Evolutionary conservation across 768 basidiomycete species (phyloP).

Genomic region (Suillus lakei): DNA sequence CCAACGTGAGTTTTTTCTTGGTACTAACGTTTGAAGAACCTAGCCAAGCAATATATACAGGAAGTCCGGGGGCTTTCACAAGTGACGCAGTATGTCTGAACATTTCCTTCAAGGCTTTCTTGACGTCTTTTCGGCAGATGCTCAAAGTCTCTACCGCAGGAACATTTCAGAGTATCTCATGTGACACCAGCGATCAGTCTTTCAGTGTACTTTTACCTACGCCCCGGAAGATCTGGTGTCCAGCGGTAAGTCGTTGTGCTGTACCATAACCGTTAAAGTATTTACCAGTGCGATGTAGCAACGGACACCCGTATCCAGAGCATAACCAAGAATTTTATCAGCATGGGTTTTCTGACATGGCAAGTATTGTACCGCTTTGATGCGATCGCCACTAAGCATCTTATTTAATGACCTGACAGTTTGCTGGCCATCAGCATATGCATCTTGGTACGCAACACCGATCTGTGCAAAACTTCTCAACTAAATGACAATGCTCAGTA

Average conservation of each 20-base stretch:
- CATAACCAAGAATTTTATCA: neutral
- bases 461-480: neutral
- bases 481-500: neutral
- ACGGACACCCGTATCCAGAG: neutral
- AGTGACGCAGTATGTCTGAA: neutral
- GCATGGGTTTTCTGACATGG: neutral
- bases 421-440: neutral
- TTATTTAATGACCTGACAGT: neutral
- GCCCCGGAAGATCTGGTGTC: neutral
- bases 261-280: neutral
- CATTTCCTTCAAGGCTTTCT: neutral
- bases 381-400: neutral
- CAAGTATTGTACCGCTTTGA: neutral
- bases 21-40: neutral
- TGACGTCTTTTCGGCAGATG: neutral
- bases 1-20: neutral
- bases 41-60: neutral
- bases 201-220: constrained; percentile 6
- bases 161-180: neutral
- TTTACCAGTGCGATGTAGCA: neutral
- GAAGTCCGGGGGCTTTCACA: neutral
- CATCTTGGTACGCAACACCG: neutral
- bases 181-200: neutral
- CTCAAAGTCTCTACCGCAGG: neutral
- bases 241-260: neutral